Evolutionary conservation across 1,284 basidiomycete species (phyloP).

Genomic region (Phlebopus sp.): DNA sequence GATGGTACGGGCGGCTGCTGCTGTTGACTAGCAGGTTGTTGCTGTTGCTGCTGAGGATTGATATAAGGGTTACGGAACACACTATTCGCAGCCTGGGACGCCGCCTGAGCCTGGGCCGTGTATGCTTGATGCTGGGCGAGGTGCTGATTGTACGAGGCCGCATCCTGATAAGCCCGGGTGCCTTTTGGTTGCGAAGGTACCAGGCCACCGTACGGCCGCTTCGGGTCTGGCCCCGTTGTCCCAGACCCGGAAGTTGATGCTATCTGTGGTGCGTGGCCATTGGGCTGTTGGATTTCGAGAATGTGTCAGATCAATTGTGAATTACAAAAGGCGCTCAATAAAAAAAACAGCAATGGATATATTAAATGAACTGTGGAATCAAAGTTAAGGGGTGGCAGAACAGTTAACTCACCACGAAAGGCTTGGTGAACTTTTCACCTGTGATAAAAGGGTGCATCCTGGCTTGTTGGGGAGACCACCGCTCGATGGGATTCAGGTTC

Average conservation of each 20-base stretch:
- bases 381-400: neutral
- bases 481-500: constrained; percentile 90
- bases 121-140: constrained; percentile 92
- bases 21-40: constrained; percentile 22
- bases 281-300: constrained; percentile 40
- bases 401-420: constrained; percentile 69
- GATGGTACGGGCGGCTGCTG: constrained; percentile 25
- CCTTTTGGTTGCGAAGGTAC: constrained; percentile 79
- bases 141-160: constrained; percentile 92
- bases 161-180: constrained; percentile 86
- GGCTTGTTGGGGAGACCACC: constrained; percentile 98
- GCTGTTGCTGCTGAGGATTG: constrained; percentile 43
- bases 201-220: constrained; percentile 94
- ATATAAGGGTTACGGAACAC: constrained; percentile 75
- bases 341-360: neutral
- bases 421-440: constrained; percentile 90
- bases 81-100: constrained; percentile 62
- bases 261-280: constrained; percentile 38
- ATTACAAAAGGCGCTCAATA: neutral
- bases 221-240: constrained; percentile 52
- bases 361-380: neutral
- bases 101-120: constrained; percentile 77
- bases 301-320: constrained; percentile 14
- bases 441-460: constrained; percentile 97
- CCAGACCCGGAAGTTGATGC: constrained; percentile 35